Evolutionary conservation across 805 yeast genomes (phyloP).

Genomic region (Wickerhamiella nectarea): DNA sequence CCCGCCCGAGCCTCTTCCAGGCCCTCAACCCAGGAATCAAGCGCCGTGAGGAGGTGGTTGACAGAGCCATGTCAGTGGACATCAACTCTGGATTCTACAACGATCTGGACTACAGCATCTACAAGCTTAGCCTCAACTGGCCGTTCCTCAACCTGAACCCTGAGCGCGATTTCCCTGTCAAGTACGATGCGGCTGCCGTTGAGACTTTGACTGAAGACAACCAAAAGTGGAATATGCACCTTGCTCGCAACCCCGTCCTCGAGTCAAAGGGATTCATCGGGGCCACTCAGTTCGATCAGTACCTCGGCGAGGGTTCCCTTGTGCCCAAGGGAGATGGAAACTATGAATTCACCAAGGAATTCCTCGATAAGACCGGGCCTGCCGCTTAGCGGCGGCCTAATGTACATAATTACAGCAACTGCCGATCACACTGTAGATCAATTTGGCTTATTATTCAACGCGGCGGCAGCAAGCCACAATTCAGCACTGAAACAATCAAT

Average conservation of each 20-base stretch:
- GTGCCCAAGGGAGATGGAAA: conserved; percentile 47
- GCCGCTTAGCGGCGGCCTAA: background rate
- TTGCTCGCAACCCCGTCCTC: conserved; percentile 64
- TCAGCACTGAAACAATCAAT: too few relatives aligned
- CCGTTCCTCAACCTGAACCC: conserved; percentile 12
- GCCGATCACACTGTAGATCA: too few relatives aligned
- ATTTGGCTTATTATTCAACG: too few relatives aligned
- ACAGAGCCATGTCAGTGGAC: conserved; percentile 21
- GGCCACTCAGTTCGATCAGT: conserved; percentile 71
- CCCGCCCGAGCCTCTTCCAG: conserved; percentile 53
- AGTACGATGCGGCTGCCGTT: conserved; percentile 44
- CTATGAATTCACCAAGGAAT: conserved; percentile 27
- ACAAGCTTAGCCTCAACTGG: conserved; percentile 17
- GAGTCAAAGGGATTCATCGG: conserved; percentile 95
- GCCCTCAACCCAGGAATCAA: conserved; percentile 73
- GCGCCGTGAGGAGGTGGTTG: conserved; percentile 27
- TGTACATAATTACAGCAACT: too few relatives aligned
- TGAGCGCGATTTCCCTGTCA: conserved; percentile 39
- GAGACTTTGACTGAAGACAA: conserved; percentile 44
- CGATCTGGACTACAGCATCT: conserved; percentile 19
- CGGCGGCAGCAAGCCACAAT: too few relatives aligned
- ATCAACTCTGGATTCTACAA: conserved; percentile 18
- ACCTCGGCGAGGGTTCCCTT: conserved; percentile 55
- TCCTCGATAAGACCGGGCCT: conserved; percentile 15
- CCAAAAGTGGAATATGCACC: conserved; percentile 52